Conservation (phyloP, 2,329 filamentous ascomycete species). For the Cercospora berteroae region DNA sequence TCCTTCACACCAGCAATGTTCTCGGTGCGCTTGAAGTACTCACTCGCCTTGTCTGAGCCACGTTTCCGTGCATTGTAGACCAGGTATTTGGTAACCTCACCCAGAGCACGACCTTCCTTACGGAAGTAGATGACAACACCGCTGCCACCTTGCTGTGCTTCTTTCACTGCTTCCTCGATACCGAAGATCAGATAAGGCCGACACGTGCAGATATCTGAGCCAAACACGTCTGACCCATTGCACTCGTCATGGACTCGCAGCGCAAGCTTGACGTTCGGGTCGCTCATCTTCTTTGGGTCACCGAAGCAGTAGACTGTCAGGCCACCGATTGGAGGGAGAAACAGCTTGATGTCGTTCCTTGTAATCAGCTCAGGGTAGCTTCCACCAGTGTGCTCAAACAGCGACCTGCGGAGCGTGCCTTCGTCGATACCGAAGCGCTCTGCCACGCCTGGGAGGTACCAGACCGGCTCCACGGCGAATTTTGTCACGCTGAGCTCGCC, state of each 20-base stretch:
- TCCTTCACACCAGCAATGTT: conserved; percentile 95
- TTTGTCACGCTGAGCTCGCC: conserved; percentile 94
- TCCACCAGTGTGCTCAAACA: conserved; percentile 94
- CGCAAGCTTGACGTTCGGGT: conserved; percentile 75
- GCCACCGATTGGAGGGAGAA: conserved; percentile 91
- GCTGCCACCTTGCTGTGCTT: conserved; percentile 89
- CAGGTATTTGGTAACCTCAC: conserved; percentile 87
- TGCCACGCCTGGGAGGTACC: conserved; percentile 62
- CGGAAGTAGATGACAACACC: conserved; percentile 98
- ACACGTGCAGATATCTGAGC: conserved; percentile 96
- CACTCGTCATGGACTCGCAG: conserved; percentile 85
- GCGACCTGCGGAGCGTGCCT: conserved; percentile 74
- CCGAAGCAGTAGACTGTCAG: conserved; percentile 97
- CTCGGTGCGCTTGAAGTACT: conserved; percentile 97
- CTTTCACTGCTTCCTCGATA: conserved; percentile 94
- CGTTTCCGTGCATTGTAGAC: conserved; percentile 83
- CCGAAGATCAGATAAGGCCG: conserved; percentile 94
- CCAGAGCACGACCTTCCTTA: conserved; percentile 91
- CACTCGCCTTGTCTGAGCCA: conserved; percentile 73
- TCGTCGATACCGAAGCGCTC: conserved; percentile 96
- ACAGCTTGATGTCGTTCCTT: conserved; percentile 88
- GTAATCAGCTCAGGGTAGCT: conserved; percentile 97
- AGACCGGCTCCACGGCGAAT: conserved; percentile 89
- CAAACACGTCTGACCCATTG: conserved; percentile 96
- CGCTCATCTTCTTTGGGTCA: conserved; percentile 88